Conservation (phyloP, 2,329 filamentous ascomycete genomes). For the Pyricularia sp. region DNA sequence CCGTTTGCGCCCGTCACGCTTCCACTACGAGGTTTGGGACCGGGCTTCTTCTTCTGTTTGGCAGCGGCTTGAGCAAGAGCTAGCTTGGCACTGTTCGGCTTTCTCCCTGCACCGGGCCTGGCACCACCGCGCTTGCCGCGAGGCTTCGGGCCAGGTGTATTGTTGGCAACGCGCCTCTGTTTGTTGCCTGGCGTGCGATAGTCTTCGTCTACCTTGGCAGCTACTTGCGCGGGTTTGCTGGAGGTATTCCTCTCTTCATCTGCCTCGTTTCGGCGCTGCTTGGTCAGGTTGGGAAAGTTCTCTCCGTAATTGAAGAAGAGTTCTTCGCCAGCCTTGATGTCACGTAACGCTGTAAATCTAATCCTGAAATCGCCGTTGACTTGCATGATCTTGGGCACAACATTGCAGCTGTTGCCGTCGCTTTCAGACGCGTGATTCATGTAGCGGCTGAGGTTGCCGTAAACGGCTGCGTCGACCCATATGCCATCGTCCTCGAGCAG, state of each 20-base stretch:
- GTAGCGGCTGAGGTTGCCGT: constrained; percentile 70
- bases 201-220: background rate
- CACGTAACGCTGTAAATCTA: constrained; percentile 53
- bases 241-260: constrained; percentile 10
- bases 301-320: constrained; percentile 73
- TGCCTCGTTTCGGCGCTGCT: constrained; percentile 34
- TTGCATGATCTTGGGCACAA: constrained; percentile 51
- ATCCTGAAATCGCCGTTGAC: constrained; percentile 68
- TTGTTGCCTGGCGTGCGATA: background rate
- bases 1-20: background rate
- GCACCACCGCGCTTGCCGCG: constrained; percentile 4
- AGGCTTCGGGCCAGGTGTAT: constrained; percentile 4
- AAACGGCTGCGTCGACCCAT: constrained; percentile 62
- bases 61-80: background rate
- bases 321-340: constrained; percentile 61
- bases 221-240: constrained; percentile 1
- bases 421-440: constrained; percentile 60
- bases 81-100: constrained; percentile 2
- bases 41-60: background rate
- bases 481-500: constrained; percentile 46
- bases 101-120: constrained; percentile 3
- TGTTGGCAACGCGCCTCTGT: constrained; percentile 7
- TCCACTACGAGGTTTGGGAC: constrained; percentile 1
- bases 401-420: constrained; percentile 42
- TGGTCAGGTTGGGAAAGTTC: constrained; percentile 49